A percentile compares a stretch with the other conserved stretches of the same genome.
phyloP scores from a whole-genome alignment of 2,329 filamentous ascomycete genomes.

The Ophiostoma ips region DNA sequence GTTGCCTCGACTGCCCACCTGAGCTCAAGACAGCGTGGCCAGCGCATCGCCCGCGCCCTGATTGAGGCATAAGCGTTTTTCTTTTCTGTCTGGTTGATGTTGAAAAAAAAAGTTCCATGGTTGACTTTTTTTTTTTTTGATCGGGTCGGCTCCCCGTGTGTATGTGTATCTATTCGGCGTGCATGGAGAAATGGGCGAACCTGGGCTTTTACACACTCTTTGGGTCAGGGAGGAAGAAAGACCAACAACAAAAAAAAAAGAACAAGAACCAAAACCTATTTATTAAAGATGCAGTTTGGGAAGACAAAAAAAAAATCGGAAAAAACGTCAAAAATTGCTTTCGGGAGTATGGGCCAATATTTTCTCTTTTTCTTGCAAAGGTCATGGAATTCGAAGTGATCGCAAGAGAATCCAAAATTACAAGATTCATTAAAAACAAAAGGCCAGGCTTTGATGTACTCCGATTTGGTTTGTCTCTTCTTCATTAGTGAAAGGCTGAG shows the following conservation, averaged over 20 bases:
- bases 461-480: neutral
- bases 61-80: constrained; percentile 39
- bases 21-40: constrained; percentile 83
- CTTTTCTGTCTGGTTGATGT: neutral
- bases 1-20: constrained; percentile 57
- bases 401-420: neutral
- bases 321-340: constrained; percentile 2
- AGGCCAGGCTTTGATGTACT: neutral
- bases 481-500: too few species aligned
- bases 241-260: neutral
- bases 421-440: neutral
- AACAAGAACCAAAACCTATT: neutral
- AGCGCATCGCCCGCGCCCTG: constrained; percentile 49
- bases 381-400: neutral
- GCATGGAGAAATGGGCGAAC: neutral
- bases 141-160: neutral
- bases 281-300: neutral
- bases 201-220: neutral
- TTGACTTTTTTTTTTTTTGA: neutral
- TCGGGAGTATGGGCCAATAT: neutral
- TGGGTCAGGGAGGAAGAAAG: neutral
- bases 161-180: constrained; percentile 5
- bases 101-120: neutral
- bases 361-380: constrained; percentile 4
- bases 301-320: neutral